A percentile compares a stretch with the other conserved stretches of the same genome.
Evolutionary conservation across 768 basidiomycete genomes (phyloP).

Genomic region (Hysterangium stoloniferum): DNA sequence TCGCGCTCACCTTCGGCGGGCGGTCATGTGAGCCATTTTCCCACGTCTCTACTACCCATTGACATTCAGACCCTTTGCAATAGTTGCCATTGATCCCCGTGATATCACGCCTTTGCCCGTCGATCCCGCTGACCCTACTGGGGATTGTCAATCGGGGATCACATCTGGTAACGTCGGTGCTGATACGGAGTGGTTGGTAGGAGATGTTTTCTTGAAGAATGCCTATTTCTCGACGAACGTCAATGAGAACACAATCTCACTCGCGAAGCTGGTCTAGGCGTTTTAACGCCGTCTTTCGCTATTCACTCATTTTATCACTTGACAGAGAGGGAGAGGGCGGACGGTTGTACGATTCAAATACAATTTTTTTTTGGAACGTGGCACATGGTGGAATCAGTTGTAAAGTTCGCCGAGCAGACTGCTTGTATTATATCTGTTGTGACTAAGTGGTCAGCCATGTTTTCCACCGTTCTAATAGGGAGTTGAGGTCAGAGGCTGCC

Average conservation of each 20-base stretch:
- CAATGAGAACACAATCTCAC: conserved; percentile 45
- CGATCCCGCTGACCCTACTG: conserved; percentile 40
- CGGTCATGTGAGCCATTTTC: conserved; percentile 24
- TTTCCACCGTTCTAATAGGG: no score
- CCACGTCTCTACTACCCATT: neutral
- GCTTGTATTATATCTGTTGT: no score
- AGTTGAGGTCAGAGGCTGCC: no score
- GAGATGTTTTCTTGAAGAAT: conserved; percentile 73
- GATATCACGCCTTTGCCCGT: conserved; percentile 57
- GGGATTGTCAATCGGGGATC: conserved; percentile 68
- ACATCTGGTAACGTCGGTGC: conserved; percentile 52
- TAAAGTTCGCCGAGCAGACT: no score
- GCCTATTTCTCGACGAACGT: conserved; percentile 64
- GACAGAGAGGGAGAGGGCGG: no score
- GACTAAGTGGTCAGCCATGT: no score
- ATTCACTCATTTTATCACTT: no score
- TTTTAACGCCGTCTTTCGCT: no score
- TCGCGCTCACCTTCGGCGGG: conserved; percentile 56
- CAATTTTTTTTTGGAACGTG: no score
- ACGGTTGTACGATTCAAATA: no score
- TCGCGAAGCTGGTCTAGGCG: conserved; percentile 43
- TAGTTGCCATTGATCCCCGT: conserved; percentile 50
- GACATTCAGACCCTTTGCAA: neutral
- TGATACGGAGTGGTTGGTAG: conserved; percentile 59
- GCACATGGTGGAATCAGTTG: no score